Conservation (phyloP, 106 monocot genomes). For the Alisma plantagoaquatica region DNA sequence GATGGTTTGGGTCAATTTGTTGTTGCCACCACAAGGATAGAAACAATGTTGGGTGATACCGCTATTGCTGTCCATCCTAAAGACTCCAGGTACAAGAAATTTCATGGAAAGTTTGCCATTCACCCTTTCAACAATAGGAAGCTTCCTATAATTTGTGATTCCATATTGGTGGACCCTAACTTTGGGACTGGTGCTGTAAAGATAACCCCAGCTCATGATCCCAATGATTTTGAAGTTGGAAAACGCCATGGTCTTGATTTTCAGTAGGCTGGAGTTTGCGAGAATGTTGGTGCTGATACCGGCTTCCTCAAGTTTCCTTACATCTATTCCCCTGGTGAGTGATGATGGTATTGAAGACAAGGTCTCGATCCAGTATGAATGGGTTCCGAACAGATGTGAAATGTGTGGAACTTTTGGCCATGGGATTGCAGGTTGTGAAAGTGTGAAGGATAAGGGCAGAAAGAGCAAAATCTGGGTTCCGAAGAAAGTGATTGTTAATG, state of each 20-base stretch:
- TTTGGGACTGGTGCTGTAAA: conserved; percentile 99
- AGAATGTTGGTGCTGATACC: too few relatives aligned
- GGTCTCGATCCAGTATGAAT: too few relatives aligned
- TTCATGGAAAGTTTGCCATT: conserved; percentile 82
- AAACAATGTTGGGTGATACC: conserved; percentile 99
- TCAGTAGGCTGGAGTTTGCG: too few relatives aligned
- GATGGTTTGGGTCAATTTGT: conserved; percentile 70
- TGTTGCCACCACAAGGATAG: conserved; percentile 94
- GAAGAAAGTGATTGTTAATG: too few relatives aligned
- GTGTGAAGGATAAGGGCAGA: too few relatives aligned
- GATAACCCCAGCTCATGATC: conserved; percentile 98
- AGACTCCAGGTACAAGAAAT: conserved; percentile 64
- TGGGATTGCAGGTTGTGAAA: too few relatives aligned
- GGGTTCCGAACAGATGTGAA: too few relatives aligned
- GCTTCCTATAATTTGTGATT: conserved; percentile 84
- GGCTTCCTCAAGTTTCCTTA: too few relatives aligned
- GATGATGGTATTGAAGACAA: too few relatives aligned
- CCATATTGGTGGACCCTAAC: conserved; percentile 63
- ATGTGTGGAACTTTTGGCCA: too few relatives aligned
- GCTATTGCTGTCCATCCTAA: conserved; percentile 91
- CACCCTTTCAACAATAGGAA: conserved; percentile 90
- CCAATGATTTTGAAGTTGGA: conserved; percentile 91
- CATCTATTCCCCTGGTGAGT: too few relatives aligned
- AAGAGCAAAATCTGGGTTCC: too few relatives aligned
- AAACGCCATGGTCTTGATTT: conserved; percentile 84